Evolutionary conservation across 208 protist species (phyloP).

Genomic region (Crithidia brevicula): DNA sequence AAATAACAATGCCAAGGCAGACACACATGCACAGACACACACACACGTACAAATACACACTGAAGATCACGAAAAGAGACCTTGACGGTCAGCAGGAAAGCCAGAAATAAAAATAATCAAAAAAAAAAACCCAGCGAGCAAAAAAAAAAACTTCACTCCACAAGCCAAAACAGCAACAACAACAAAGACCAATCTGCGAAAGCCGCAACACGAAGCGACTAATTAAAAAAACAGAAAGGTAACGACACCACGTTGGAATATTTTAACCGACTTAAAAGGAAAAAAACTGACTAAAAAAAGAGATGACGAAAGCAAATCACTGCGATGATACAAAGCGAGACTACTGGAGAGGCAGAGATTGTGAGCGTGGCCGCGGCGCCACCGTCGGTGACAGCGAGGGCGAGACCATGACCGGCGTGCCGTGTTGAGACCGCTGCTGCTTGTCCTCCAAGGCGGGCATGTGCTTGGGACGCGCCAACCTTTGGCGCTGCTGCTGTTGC

Average conservation of each 20-base stretch:
- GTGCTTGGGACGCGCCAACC: background rate
- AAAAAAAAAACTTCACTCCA: conserved; percentile 7
- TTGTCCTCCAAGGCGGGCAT: no score
- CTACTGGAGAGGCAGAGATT: conserved; percentile 8
- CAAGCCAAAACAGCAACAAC: no score
- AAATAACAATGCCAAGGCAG: no score
- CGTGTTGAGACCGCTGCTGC: conserved; percentile 1
- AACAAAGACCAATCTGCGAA: no score
- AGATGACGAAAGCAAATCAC: background rate
- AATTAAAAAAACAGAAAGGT: no score
- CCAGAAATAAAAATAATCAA: background rate
- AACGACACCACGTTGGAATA: no score
- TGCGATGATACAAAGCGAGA: no score
- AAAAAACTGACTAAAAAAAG: background rate
- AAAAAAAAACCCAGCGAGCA: background rate
- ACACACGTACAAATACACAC: background rate
- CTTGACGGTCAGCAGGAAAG: background rate
- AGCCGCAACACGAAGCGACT: no score
- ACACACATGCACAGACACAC: background rate
- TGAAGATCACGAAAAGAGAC: background rate
- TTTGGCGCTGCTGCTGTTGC: background rate
- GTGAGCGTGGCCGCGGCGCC: background rate
- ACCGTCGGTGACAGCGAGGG: conserved; percentile 1
- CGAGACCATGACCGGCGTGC: background rate
- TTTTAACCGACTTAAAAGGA: no score